phyloP scores from a whole-genome alignment of 768 basidiomycete species.

The Candolleomyces aberdarensis region DNA sequence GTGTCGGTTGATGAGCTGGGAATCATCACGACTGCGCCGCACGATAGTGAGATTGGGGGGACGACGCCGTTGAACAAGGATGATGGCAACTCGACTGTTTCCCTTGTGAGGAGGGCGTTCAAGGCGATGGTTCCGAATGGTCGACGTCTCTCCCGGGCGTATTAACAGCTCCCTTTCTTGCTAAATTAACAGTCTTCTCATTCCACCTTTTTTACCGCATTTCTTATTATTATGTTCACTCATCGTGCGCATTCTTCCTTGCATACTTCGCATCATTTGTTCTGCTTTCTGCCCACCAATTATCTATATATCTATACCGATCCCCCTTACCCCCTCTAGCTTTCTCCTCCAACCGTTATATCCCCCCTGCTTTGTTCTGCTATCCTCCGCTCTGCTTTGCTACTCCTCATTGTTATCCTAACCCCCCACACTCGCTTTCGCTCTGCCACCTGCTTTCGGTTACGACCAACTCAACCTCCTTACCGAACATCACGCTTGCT shows the following conservation, averaged over 20 bases:
- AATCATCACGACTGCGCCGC: constrained; percentile 48
- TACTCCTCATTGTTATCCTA: too few relatives aligned
- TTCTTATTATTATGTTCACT: neutral
- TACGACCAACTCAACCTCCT: neutral
- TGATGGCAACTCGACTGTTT: constrained; percentile 50
- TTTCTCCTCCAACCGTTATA: too few relatives aligned
- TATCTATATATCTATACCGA: neutral
- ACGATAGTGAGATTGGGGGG: constrained; percentile 59
- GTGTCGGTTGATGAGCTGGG: constrained; percentile 68
- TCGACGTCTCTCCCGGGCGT: constrained; percentile 47
- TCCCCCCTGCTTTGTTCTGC: too few relatives aligned
- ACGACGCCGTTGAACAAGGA: constrained; percentile 27
- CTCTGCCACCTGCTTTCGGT: neutral
- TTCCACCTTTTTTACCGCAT: neutral
- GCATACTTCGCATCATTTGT: neutral
- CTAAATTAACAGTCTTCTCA: neutral
- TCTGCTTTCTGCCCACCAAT: neutral
- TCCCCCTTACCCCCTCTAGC: too few relatives aligned
- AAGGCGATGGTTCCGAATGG: constrained; percentile 74
- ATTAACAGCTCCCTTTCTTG: neutral
- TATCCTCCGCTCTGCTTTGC: too few relatives aligned
- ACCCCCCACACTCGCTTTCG: neutral
- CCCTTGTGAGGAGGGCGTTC: constrained; percentile 66
- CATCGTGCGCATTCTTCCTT: neutral
- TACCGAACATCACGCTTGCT: neutral